These are phyloP conservation scores for Cyclocybe aegerita DNA, from an alignment of 768 basidiomycete species.

Conservation along the genomic window DNA sequence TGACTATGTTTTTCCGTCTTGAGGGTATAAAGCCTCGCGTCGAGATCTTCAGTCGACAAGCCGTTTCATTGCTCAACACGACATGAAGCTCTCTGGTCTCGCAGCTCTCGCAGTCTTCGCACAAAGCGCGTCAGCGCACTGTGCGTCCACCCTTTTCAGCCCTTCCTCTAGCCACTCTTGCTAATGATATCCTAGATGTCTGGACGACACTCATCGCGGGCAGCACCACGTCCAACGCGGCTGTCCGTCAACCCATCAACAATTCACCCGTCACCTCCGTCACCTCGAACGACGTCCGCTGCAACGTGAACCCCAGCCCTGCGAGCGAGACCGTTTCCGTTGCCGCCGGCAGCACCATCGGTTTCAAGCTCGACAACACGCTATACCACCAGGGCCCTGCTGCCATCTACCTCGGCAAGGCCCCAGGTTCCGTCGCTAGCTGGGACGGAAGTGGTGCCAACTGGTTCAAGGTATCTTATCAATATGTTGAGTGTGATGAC, in stretches of 20 bases:
- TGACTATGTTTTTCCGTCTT: slow-evolving; percentile 7
- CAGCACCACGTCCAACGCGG: slow-evolving; percentile 23
- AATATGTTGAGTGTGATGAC: slow-evolving; percentile 16
- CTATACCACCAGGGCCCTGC: slow-evolving; percentile 45
- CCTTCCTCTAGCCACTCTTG: background rate
- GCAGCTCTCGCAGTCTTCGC: slow-evolving; percentile 20
- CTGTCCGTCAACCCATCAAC: slow-evolving; percentile 32
- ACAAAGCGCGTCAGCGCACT: slow-evolving; percentile 26
- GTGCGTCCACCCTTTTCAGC: slow-evolving; percentile 11
- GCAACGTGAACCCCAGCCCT: slow-evolving; percentile 31
- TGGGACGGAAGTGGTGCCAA: slow-evolving; percentile 49
- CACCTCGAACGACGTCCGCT: slow-evolving; percentile 30
- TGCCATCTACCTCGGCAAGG: slow-evolving; percentile 49
- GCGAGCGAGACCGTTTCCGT: slow-evolving; percentile 38
- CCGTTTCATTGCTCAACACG: background rate
- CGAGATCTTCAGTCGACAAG: background rate
- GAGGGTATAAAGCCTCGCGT: slow-evolving; percentile 2
- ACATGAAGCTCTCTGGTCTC: slow-evolving; percentile 24
- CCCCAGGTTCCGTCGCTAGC: slow-evolving; percentile 35
- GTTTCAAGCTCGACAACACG: slow-evolving; percentile 38
- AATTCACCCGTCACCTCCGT: slow-evolving; percentile 32
- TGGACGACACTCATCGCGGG: slow-evolving; percentile 32
- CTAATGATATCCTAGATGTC: slow-evolving; percentile 19
- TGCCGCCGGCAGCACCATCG: slow-evolving; percentile 35
- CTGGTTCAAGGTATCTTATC: slow-evolving; percentile 49